Base-by-base conservation (phyloP, 1,284 basidiomycete genomes). In the Schizophyllum amplum region DNA sequence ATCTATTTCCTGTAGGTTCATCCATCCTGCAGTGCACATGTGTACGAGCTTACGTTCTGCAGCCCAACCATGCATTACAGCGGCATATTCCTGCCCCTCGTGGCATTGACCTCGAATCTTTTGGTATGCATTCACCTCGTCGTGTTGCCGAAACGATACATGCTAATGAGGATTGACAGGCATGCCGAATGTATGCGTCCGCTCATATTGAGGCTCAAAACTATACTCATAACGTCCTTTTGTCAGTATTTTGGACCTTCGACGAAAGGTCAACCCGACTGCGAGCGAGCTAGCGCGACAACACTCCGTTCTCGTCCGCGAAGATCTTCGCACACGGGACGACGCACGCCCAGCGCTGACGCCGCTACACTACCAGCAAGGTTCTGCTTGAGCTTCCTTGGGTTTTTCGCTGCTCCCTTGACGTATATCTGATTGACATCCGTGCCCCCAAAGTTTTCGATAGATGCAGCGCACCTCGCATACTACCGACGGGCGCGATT, bases 1-100 rank as follows among this genome's bases (percentile, higher is more conserved):
- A 50, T 62, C 22, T 69, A 66, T 54, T 68, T 66, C 52, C 54
- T 59, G 67, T 69, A 57, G 47, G 61, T 50, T 11, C 42, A 20
- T 50, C 13, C 11, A 22, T 50, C 13, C 2, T 23, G 26, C 49
- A 1, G 20, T 11, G 21, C 23, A 24, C 24, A 13, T 21, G 4
- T 51, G 46, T 9, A 51, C 53, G 42, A 22, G 11, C 24, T 7
- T 4, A 4, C 13, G n/a, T 11, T 4, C 5, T 20, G 6, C 54
- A 62, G 61, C 20, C 55, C 59, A 7, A n/a, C 26, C 5, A 33
- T 1, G n/a, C 23, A 27, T 20, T 42, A 60, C 23, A 62, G 59
- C 13, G 61, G 61, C 0, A 20, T 60, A 33, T 59, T 57, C 13
- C 51, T 62, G 22, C 61, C 61, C 4, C 59, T 55, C 47, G 55